A percentile compares a stretch with the other conserved stretches of the same genome.
phyloP scores from a whole-genome alignment of 1,284 basidiomycete species.

The Leccinum variabile region DNA sequence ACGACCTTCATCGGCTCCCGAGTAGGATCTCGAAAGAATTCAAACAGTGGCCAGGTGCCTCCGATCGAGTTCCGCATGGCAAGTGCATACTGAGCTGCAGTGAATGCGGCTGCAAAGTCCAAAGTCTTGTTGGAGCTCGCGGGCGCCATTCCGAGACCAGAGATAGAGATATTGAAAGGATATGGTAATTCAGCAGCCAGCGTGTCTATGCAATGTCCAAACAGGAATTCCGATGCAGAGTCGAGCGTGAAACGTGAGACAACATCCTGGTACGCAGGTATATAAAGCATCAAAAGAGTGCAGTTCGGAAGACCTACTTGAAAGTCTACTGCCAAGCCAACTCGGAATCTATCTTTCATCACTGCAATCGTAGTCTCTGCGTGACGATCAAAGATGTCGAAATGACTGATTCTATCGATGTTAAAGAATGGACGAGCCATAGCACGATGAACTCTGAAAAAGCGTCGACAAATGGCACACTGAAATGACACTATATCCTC shows the following conservation, averaged over 20 bases:
- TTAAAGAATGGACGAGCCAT: slow-evolving; percentile 50
- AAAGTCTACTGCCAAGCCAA: slow-evolving; percentile 43
- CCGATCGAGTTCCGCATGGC: slow-evolving; percentile 36
- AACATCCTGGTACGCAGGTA: slow-evolving; percentile 35
- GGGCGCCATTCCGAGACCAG: neutral
- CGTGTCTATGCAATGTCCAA: slow-evolving; percentile 38
- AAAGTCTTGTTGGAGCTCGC: slow-evolving; percentile 21
- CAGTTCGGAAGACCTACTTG: slow-evolving; percentile 32
- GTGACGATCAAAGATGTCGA: slow-evolving; percentile 48
- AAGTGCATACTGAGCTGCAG: slow-evolving; percentile 33
- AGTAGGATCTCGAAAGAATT: slow-evolving; percentile 38
- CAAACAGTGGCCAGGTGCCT: slow-evolving; percentile 41
- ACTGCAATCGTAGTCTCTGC: slow-evolving; percentile 37
- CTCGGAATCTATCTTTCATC: slow-evolving; percentile 37
- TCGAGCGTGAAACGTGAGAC: slow-evolving; percentile 46
- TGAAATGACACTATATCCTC: neutral
- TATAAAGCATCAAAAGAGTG: neutral
- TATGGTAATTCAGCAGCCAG: slow-evolving; percentile 33
- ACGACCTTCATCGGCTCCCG: slow-evolving; percentile 40
- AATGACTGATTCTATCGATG: slow-evolving; percentile 46
- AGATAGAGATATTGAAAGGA: slow-evolving; percentile 22
- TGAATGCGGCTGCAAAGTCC: slow-evolving; percentile 39
- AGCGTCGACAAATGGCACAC: neutral
- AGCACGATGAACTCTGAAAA: slow-evolving; percentile 42
- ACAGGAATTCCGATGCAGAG: slow-evolving; percentile 44